Evolutionary conservation across 768 basidiomycete genomes (phyloP).

Genomic region (Suillus discolor): DNA sequence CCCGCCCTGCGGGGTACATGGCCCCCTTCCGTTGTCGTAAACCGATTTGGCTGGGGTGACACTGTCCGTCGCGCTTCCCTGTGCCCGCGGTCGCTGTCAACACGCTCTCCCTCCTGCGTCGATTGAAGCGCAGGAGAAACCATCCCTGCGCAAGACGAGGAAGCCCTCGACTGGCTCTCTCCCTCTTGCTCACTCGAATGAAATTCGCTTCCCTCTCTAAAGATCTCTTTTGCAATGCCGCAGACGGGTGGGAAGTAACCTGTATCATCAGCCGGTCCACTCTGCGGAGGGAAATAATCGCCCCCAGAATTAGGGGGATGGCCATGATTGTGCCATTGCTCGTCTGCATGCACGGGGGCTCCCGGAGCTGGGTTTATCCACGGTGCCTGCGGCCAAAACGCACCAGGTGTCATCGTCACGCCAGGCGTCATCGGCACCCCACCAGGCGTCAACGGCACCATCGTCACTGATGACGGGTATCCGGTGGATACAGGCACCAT

Average conservation of each 20-base stretch:
- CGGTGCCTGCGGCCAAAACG: conserved; percentile 66
- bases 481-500: conserved; percentile 31
- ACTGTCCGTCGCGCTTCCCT: neutral
- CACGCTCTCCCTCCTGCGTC: neutral
- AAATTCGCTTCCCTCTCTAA: conserved; percentile 27
- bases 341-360: conserved; percentile 49
- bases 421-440: conserved; percentile 50
- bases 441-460: conserved; percentile 25
- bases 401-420: conserved; percentile 70
- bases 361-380: conserved; percentile 64
- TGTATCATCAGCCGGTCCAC: conserved; percentile 21
- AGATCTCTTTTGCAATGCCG: conserved; percentile 38
- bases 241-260: conserved; percentile 48
- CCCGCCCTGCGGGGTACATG: neutral
- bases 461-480: conserved; percentile 20
- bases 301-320: conserved; percentile 10
- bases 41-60: neutral
- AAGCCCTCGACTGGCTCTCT: neutral
- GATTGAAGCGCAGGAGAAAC: neutral
- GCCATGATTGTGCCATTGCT: conserved; percentile 12
- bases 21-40: neutral
- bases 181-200: conserved; percentile 2
- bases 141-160: neutral
- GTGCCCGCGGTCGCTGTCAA: neutral
- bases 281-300: conserved; percentile 47